Evolutionary conservation across 208 protist genomes (phyloP), one percentile per base, ranked within the genome.

Genomic region (Acanthamoeba rhysodes): DNA sequence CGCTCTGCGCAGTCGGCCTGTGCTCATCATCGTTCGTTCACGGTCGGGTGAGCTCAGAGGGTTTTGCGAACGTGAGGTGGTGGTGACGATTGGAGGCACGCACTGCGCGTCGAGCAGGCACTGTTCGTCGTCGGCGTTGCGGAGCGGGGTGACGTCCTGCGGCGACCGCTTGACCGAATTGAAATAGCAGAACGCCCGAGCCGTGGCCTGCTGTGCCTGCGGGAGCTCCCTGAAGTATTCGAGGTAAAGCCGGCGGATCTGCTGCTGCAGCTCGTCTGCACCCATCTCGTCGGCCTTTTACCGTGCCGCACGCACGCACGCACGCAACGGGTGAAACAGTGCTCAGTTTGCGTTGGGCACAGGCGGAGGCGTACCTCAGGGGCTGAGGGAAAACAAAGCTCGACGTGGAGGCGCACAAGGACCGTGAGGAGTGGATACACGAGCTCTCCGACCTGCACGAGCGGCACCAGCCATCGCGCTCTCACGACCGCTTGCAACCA

Each of bases 111-210:
- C 50, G 29, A 88, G 22, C 50, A 88, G 50, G 50, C 7, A 7
- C 27, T 14, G 53, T 64, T 88, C 80, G 53, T 88, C 80, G 14
- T 88, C 48, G 24, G 41, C 29, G 50, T 32, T 57, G 27, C 50
- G 48, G 6, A 88, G 80, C 41, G 24, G 41, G 12, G 9, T 10
- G 14, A 88, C 80, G 10, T 55, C 80, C n/a, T 27, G 32, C 24
- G 18, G 53, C 80, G 80, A 62, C 4, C 2, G 9, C 29, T 37
- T 29, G 80, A 64, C 9, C 6, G 80, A 88, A 37, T 34, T 57
- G 48, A 88, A 41, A 32, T 88, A 88, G 50, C 80, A 88, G 29
- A 88, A 88, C 18, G 80, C 80, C 27, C 80, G 80, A 0, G 80
- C 80, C 50, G 80, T 20, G 41, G 80, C 41, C 32, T 88, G 80